Evolutionary conservation across 108 stramenopile species (phyloP).

Genomic region (Cyclotella atomus): DNA sequence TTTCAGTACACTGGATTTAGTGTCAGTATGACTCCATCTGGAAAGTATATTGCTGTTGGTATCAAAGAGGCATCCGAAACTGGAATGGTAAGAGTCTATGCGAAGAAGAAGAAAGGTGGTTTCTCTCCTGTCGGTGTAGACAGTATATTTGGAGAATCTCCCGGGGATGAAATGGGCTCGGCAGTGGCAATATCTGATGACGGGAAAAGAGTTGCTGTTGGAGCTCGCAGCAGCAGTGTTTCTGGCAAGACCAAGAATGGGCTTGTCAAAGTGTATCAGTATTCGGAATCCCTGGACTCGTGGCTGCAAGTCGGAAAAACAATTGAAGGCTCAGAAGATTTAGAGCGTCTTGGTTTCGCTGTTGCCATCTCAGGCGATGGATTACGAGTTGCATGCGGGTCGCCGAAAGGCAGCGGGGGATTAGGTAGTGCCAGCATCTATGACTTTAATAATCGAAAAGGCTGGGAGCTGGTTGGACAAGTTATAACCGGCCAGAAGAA

Average conservation of each 20-base stretch:
- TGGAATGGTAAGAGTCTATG: conserved; percentile 36
- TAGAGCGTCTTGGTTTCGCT: conserved; percentile 34
- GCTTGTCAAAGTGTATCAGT: conserved; percentile 26
- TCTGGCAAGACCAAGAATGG: conserved; percentile 27
- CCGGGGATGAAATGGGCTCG: conserved; percentile 39
- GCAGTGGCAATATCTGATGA: conserved; percentile 37
- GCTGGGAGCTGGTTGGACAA: conserved; percentile 26
- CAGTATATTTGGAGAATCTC: conserved; percentile 27
- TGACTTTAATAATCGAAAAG: conserved; percentile 17
- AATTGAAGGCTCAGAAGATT: conserved; percentile 33
- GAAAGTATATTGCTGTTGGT: conserved; percentile 29
- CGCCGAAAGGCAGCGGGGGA: conserved; percentile 35
- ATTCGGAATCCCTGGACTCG: conserved; percentile 11
- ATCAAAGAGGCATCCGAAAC: conserved; percentile 22
- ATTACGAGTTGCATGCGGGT: conserved; percentile 26
- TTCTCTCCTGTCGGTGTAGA: conserved; percentile 30
- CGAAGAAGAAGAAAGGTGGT: background rate
- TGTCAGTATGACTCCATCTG: conserved; percentile 23
- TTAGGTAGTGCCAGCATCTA: conserved; percentile 31
- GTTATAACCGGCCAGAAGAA: conserved; percentile 1
- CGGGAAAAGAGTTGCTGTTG: conserved; percentile 37
- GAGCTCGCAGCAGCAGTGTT: conserved; percentile 28
- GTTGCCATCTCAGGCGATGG: conserved; percentile 42
- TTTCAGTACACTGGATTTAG: conserved; percentile 26
- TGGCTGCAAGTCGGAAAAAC: conserved; percentile 44